phyloP scores from a whole-genome alignment of 1,139 yeast species.

The Kurtzmaniella quercitrusa region DNA sequence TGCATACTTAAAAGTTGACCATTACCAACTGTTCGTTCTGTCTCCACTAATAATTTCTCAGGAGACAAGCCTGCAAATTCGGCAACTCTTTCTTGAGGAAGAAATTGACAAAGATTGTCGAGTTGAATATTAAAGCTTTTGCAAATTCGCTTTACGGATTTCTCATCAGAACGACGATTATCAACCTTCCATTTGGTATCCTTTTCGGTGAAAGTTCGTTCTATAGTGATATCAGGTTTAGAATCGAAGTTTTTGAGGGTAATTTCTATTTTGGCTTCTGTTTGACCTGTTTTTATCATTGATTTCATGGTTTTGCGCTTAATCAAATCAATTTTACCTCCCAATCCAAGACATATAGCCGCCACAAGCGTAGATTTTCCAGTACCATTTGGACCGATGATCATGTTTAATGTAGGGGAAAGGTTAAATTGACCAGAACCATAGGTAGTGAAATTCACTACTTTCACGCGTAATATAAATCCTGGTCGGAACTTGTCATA shows the following conservation, averaged over 20 bases:
- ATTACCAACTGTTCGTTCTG: conserved; percentile 77
- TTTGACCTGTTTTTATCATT: conserved; percentile 74
- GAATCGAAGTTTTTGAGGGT: conserved; percentile 49
- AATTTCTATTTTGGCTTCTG: conserved; percentile 55
- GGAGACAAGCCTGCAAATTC: conserved; percentile 84
- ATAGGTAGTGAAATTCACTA: conserved; percentile 82
- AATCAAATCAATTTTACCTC: conserved; percentile 72
- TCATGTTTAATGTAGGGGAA: conserved; percentile 85
- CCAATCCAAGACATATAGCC: conserved; percentile 87
- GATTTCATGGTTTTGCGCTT: conserved; percentile 75
- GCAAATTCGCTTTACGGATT: conserved; percentile 43
- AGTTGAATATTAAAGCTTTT: conserved; percentile 68
- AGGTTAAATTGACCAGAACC: conserved; percentile 69
- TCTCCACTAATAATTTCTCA: conserved; percentile 68
- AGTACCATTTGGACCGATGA: conserved; percentile 95
- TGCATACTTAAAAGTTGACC: conserved; percentile 57
- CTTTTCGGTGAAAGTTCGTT: conserved; percentile 33
- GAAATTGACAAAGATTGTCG: conserved; percentile 87
- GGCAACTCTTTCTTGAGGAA: conserved; percentile 94
- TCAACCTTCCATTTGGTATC: conserved; percentile 64
- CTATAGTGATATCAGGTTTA: conserved; percentile 29
- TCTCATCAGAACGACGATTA: conserved; percentile 38
- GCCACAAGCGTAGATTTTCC: conserved; percentile 95
- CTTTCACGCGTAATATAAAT: conserved; percentile 59
- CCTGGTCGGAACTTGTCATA: conserved; percentile 47